A percentile compares a stretch with the other conserved stretches of the same genome.
These are phyloP conservation scores for Ogataea nitratoaversa DNA, from an alignment of 805 yeast genomes.

Conservation along the genomic window DNA sequence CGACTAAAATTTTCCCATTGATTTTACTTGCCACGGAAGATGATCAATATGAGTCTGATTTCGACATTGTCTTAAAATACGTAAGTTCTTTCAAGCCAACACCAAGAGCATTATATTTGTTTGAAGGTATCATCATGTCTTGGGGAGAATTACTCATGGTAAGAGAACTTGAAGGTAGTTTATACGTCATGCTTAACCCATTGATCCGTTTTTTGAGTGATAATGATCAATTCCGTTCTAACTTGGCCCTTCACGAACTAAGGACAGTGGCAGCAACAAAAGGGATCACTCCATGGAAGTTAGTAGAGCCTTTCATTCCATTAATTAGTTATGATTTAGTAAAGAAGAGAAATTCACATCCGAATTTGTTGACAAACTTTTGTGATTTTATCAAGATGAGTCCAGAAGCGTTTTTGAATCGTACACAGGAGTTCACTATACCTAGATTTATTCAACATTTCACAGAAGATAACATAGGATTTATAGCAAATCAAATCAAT, in stretches of 20 bases:
- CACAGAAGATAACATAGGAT: constrained; percentile 57
- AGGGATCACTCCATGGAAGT: constrained; percentile 67
- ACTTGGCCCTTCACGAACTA: constrained; percentile 65
- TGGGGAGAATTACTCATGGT: constrained; percentile 65
- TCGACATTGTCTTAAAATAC: constrained; percentile 40
- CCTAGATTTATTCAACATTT: constrained; percentile 72
- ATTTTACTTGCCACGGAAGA: constrained; percentile 40
- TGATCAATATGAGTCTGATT: constrained; percentile 37
- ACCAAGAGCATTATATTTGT: constrained; percentile 34
- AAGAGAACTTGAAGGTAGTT: constrained; percentile 56
- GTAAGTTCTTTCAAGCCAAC: constrained; percentile 40
- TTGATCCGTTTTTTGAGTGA: constrained; percentile 66
- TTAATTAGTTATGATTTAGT: constrained; percentile 63
- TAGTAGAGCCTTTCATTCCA: constrained; percentile 76
- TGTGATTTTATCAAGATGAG: constrained; percentile 65
- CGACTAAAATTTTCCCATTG: constrained; percentile 51
- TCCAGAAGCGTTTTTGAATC: constrained; percentile 52
- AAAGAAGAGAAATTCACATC: constrained; percentile 44
- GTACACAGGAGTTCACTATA: constrained; percentile 70
- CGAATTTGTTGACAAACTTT: constrained; percentile 52
- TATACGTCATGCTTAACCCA: constrained; percentile 61
- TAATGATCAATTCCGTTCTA: constrained; percentile 57
- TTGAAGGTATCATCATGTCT: constrained; percentile 55
- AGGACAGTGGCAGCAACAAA: constrained; percentile 53
- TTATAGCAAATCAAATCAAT: constrained; percentile 53